Base-by-base conservation (phyloP, 2,329 filamentous ascomycete species). In the Periconia macrospinosa region DNA sequence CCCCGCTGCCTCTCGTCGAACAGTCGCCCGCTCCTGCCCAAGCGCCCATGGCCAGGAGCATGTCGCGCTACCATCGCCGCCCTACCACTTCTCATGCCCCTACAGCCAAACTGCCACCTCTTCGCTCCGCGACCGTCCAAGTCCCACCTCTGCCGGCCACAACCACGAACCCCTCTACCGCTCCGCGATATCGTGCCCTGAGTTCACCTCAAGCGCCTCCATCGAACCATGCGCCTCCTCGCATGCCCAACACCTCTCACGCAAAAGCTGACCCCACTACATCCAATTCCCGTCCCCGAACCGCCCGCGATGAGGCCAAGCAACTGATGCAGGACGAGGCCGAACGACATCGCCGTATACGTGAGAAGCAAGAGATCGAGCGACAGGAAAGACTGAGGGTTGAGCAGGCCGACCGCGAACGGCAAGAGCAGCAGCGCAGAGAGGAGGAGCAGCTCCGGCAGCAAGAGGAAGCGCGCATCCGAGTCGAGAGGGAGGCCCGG, bases 11-110 rank as follows among this genome's bases (percentile, higher is more conserved):
- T 45, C 52, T 64, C 2, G 48, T 65, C 35, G 63, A 67, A 33
- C 61, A 63, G 23, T 59, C 58, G 51, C 57, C 63, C 44, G 47
- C 58, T 15, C 58, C 54, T 19, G 61, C 51, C 40, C 63, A 64
- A 30, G 60, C 55, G 41, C 45, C 64, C 10, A 50, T 73, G 23
- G 71, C 67, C 56, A 67, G 68, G 52, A 76, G 72, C 62, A 75
- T 72, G 70, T 75, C 72, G 58, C 70, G 74, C 58, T 76, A 76
- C 56, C 73, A 73, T 54, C 69, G 72, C 48, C 66, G 72, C 2
- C 68, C 70, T 18, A 53, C 59, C 13, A 59, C 61, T 5, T 62
- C 69, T 49, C 59, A 69, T 55, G 59, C 61, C 57, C 59, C 63
- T 55, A 58, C 60, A 43, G 53, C 65, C 18, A 61, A 62, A 37